Conservation (phyloP, 2,329 filamentous ascomycete genomes). For the Ascochyta pisi region DNA sequence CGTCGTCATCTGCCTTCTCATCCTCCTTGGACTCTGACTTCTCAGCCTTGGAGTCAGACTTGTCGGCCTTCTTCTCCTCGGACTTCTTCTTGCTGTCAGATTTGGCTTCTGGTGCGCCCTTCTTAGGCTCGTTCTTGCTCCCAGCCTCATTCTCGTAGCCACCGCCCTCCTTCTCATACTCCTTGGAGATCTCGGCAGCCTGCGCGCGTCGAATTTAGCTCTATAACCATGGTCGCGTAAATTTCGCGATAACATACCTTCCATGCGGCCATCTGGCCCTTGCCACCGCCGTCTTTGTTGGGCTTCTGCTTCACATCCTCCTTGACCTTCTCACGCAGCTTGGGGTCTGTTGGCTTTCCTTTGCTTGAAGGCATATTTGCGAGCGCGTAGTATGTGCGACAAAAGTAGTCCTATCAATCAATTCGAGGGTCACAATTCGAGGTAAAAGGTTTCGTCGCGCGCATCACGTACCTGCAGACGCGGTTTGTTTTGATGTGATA, state of each 20-base stretch:
- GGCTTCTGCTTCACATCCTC: constrained; percentile 55
- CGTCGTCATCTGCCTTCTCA: constrained; percentile 21
- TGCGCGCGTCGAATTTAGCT: constrained; percentile 19
- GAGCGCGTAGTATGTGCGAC: background rate
- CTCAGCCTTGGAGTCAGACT: constrained; percentile 32
- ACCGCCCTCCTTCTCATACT: constrained; percentile 51
- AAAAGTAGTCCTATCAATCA: background rate
- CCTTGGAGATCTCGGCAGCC: constrained; percentile 53
- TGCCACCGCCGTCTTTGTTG: constrained; percentile 56
- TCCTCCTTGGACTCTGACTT: constrained; percentile 27
- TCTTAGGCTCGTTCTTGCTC: constrained; percentile 54
- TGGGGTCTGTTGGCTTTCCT: constrained; percentile 55
- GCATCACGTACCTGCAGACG: constrained; percentile 20
- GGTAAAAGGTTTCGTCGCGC: constrained; percentile 3
- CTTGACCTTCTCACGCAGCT: constrained; percentile 55
- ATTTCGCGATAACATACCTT: constrained; percentile 42
- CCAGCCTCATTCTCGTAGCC: constrained; percentile 52
- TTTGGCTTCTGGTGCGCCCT: constrained; percentile 50
- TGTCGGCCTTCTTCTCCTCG: constrained; percentile 29
- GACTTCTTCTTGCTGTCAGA: constrained; percentile 30
- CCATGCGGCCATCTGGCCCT: constrained; percentile 57
- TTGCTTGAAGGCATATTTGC: constrained; percentile 51
- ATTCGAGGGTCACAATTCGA: background rate
- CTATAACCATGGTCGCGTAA: background rate
- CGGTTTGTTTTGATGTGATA: constrained; percentile 24